Conservation (phyloP, 176 grass and related monocot species). For the Aegilops bicornis region DNA sequence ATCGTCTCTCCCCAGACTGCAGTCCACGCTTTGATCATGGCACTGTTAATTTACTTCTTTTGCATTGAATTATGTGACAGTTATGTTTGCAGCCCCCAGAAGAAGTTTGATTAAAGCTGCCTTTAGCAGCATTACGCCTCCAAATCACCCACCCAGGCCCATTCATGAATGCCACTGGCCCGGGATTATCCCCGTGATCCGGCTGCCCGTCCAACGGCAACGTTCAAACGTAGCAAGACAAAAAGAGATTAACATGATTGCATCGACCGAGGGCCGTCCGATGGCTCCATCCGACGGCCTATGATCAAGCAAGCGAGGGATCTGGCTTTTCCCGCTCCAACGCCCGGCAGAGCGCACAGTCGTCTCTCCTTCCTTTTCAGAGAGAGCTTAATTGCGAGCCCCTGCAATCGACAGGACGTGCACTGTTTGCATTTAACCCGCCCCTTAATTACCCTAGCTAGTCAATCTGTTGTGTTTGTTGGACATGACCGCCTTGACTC, state of each 20-base stretch:
- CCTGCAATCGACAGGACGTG: not conserved
- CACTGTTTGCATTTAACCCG: conserved; percentile 24
- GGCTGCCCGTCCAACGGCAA: not conserved
- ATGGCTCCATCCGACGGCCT: not conserved
- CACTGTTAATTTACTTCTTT: not conserved
- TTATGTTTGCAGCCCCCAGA: not conserved
- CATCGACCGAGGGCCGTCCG: not conserved
- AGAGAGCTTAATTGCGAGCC: not conserved
- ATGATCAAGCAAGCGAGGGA: not conserved
- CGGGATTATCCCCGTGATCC: not conserved
- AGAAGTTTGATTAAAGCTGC: conserved; percentile 3
- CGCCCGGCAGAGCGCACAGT: not conserved
- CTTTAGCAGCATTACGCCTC: not conserved
- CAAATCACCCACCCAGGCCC: not conserved
- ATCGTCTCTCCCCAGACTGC: not conserved
- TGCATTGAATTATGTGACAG: not conserved
- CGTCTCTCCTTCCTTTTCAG: not conserved
- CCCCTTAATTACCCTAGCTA: not conserved
- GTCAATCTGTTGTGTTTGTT: not conserved
- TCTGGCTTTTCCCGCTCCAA: not conserved
- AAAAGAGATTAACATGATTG: not conserved
- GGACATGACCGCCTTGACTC: not conserved
- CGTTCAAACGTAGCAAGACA: not conserved
- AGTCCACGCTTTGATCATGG: not conserved
- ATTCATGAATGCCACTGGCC: not conserved